Base-by-base conservation (phyloP, 1,284 basidiomycete genomes). In the Leccinum colubrinum region DNA sequence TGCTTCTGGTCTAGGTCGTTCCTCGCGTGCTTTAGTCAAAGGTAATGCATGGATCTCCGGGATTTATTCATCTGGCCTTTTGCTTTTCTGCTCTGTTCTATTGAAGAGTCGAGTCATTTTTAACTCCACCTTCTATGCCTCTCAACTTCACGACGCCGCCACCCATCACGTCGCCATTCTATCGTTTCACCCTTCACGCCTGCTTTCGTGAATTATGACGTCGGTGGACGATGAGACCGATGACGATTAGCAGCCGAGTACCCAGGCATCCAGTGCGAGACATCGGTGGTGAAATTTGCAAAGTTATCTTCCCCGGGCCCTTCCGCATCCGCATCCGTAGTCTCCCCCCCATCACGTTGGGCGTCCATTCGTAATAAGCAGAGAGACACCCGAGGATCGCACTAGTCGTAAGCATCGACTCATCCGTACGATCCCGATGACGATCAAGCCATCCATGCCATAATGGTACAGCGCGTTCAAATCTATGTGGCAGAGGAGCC, bases 281-380 rank as follows among this genome's bases (percentile, higher is more conserved):
- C 14, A 35, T 59, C 41, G 64, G 55, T 35, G n/a, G 6, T 5
- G 4, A 4, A 25, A 37, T 35, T 50, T 14, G 11, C 39, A 30
- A 41, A 22, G 33, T 37, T 25, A 65, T 41, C 14, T 22, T 14
- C 22, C 15, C 51, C 48, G 54, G 20, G 1, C 12, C 41, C 56
- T 65, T 65, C 64, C 52, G 66, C 35, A 17, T 11, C 39, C 39
- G 33, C 12, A 20, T 41, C 61, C 61, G 62, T 27, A 66, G 60
- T 41, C 58, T 43, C n/a, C 15, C 39, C 30, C 41, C 17, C 17
- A 20, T 46, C 43, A 46, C 41, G 6, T 8, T 35, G 11, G 14
- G 35, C 14, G 37, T 39, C 37, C 41, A 56, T 64, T 65, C 55
- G 59, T 41, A 48, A 68, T 41, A 48, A 68, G 33, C 37, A 46